Evolutionary conservation across 805 yeast genomes (phyloP), one percentile per base, ranked within the genome.

Genomic region (Nematodospora valgi): DNA sequence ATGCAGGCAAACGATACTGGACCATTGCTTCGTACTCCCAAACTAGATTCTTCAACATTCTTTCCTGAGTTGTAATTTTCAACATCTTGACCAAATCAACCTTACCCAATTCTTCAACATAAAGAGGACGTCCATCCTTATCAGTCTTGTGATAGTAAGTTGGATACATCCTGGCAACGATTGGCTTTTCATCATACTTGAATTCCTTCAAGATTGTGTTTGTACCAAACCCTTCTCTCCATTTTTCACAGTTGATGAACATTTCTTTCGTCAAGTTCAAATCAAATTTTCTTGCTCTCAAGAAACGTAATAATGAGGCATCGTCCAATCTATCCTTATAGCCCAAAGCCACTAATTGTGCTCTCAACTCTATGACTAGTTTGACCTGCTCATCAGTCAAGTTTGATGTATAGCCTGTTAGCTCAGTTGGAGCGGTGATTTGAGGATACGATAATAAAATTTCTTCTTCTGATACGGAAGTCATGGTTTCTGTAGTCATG

Each of bases 81-180:
- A 85, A 78, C 95, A 93, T 85, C 58, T 87, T 94, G 23, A 80
- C 72, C 61, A 93, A 72, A 64, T 91, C 86, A 43, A 93, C 96
- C 35, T 81, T 68, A 37, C 98, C 98, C 46, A 93, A 74, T 59
- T 91, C 95, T 72, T 93, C 98, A 51, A 83, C 73, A 66, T 93
- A 93, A 31, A 88, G 82, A 5, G 98, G 98, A 57, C 98, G 83
- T 34, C 98, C 98, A 45, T 93, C 98, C 53, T 75, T 86, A 62
- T 93, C 98, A 22, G 91, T 86, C 70, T 93, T 89, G 69, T 93
- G 98, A 63, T 93, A 93, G 68, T 89, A 93, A 67, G 89, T 97
- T 23, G 98, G 98, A 62, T 93, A 93, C 62, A 71, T 82, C 55
- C 78, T 73, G 42, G 96, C 96, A 46, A 89, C 96, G 34, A 77